phyloP scores from a whole-genome alignment of 805 yeast species.

The Candida incommunis region DNA sequence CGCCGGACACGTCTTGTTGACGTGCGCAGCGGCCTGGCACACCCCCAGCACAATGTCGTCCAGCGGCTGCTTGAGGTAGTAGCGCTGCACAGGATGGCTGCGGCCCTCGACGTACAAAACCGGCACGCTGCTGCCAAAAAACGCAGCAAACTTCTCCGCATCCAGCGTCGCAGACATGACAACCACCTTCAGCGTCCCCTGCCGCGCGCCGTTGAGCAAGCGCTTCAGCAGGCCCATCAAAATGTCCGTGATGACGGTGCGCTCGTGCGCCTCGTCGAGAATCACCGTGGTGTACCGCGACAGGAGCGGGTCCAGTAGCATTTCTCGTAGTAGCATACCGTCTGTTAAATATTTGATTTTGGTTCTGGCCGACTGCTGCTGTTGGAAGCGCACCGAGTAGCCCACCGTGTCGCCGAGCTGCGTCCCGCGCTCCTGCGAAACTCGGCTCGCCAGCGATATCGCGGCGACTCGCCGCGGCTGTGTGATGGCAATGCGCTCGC shows the following conservation, averaged over 20 bases:
- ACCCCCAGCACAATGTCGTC: slow-evolving; percentile 78
- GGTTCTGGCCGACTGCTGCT: slow-evolving; percentile 44
- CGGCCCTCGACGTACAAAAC: slow-evolving; percentile 82
- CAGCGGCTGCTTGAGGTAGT: slow-evolving; percentile 45
- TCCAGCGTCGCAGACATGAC: slow-evolving; percentile 96
- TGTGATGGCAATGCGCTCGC: slow-evolving; percentile 68
- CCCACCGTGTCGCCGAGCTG: slow-evolving; percentile 73
- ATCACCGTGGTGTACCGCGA: slow-evolving; percentile 59
- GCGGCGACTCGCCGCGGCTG: slow-evolving; percentile 99
- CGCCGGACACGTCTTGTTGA: slow-evolving; percentile 61
- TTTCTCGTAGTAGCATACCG: slow-evolving; percentile 91
- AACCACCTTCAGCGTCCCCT: slow-evolving; percentile 50
- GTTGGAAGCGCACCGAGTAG: slow-evolving; percentile 84
- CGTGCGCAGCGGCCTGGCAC: slow-evolving; percentile 59
- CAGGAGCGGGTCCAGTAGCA: slow-evolving; percentile 59
- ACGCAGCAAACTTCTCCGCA: slow-evolving; percentile 69
- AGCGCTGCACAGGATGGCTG: slow-evolving; percentile 67
- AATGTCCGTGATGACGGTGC: slow-evolving; percentile 84
- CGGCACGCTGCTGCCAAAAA: slow-evolving; percentile 63
- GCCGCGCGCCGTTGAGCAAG: slow-evolving; percentile 33
- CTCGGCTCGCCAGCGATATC: slow-evolving; percentile 82
- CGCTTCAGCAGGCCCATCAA: slow-evolving; percentile 77
- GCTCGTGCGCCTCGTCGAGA: slow-evolving; percentile 95
- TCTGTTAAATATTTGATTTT: slow-evolving; percentile 80
- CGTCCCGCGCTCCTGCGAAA: slow-evolving; percentile 76